Conservation (phyloP, 768 basidiomycete genomes). For the Termitomyces titanicus region DNA sequence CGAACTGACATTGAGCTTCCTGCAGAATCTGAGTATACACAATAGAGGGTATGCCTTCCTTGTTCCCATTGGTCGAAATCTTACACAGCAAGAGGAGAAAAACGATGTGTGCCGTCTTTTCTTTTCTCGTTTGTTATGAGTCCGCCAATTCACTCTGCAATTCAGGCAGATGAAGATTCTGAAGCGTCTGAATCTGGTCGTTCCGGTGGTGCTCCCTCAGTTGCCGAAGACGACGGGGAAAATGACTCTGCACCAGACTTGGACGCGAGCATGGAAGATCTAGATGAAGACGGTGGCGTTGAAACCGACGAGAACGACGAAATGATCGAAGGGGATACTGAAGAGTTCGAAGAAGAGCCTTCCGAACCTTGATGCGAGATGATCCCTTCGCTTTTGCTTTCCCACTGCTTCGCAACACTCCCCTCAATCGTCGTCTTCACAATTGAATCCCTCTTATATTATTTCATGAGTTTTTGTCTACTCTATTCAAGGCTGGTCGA, state of each 20-base stretch:
- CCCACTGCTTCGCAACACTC: not conserved
- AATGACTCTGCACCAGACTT: conserved; percentile 49
- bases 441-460: not conserved
- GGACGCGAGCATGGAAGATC: conserved; percentile 62
- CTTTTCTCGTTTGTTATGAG: not conserved
- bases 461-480: conserved; percentile 9
- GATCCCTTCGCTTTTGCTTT: not conserved
- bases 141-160: not conserved
- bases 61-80: conserved; percentile 68
- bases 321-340: conserved; percentile 42
- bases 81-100: conserved; percentile 80
- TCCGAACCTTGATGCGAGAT: conserved; percentile 25
- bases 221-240: conserved; percentile 46
- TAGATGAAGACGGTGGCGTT: conserved; percentile 42
- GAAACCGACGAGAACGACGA: conserved; percentile 42
- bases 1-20: conserved; percentile 4
- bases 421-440: not conserved
- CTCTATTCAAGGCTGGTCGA: conserved; percentile 25
- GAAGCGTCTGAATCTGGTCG: conserved; percentile 44
- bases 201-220: conserved; percentile 36
- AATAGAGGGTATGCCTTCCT: conserved; percentile 66
- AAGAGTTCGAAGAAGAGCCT: conserved; percentile 51
- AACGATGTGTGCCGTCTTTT: conserved; percentile 58
- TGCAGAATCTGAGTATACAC: conserved; percentile 55
- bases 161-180: conserved; percentile 45